Conservation (phyloP, 768 basidiomycete genomes). For the Cubamyces sp. region DNA sequence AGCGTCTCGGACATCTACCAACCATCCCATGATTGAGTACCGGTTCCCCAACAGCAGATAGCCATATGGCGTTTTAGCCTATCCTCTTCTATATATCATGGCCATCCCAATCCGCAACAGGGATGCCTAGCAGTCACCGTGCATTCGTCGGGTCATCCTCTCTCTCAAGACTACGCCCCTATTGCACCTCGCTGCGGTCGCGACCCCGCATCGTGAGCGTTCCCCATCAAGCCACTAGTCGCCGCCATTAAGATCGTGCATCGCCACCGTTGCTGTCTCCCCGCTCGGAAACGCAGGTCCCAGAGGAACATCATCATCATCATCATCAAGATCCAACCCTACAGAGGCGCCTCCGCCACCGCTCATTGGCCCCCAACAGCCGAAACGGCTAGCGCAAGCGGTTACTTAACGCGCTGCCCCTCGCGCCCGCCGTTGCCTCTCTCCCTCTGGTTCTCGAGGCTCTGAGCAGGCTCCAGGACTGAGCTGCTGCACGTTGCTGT, state of each 20-base stretch:
- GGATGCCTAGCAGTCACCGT: too few species aligned
- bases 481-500: background rate
- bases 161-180: background rate
- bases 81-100: too few species aligned
- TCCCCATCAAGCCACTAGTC: slow-evolving; percentile 13
- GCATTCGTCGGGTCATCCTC: too few species aligned
- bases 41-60: too few species aligned
- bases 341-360: background rate
- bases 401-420: slow-evolving; percentile 9
- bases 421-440: background rate
- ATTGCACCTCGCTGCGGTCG: background rate
- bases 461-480: slow-evolving; percentile 11
- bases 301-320: background rate
- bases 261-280: slow-evolving; percentile 22
- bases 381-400: background rate
- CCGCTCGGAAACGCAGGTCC: background rate
- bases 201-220: background rate
- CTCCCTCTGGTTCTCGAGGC: slow-evolving; percentile 1
- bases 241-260: slow-evolving; percentile 12
- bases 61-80: too few species aligned
- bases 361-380: background rate
- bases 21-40: too few species aligned
- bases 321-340: slow-evolving; percentile 1
- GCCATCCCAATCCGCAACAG: too few species aligned
- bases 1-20: too few species aligned